These are phyloP conservation scores for Colletotrichum cereale DNA, from an alignment of 2,329 filamentous ascomycete species.

Conservation along the genomic window DNA sequence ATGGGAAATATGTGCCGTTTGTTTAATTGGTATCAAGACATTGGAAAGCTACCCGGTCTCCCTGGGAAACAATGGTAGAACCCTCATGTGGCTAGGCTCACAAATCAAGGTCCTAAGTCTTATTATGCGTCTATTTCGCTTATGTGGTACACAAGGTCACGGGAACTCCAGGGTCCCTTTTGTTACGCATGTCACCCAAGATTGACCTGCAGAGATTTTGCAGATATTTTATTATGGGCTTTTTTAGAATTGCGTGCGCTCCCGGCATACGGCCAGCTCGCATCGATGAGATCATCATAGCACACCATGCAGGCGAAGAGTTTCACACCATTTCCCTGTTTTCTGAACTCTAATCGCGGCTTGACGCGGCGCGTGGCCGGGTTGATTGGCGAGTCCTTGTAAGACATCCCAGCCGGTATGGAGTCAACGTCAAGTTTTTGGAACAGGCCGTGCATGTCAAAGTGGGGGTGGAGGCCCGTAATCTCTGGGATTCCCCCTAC, in stretches of 20 bases:
- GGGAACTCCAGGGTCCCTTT: too few relatives aligned
- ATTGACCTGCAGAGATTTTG: constrained; percentile 4
- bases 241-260: constrained; percentile 10
- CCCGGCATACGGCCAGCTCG: not conserved
- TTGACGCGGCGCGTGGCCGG: constrained; percentile 4
- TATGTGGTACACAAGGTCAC: not conserved
- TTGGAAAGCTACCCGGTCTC: not conserved
- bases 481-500: constrained; percentile 25
- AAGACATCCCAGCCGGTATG: constrained; percentile 22
- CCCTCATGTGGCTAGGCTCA: not conserved
- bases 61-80: not conserved
- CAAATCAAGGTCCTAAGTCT: not conserved
- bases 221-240: constrained; percentile 18
- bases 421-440: constrained; percentile 9
- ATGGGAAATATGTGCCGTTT: not conserved
- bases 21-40: not conserved
- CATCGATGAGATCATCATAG: constrained; percentile 20
- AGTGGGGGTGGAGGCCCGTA: constrained; percentile 35
- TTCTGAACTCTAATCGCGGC: constrained; percentile 24
- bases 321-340: constrained; percentile 28
- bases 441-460: constrained; percentile 25
- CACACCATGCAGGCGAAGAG: constrained; percentile 3
- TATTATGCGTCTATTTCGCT: not conserved
- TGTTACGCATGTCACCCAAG: not conserved
- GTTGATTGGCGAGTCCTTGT: constrained; percentile 32